phyloP scores from a whole-genome alignment of 192 early-diverging fungal genomes.

The Coemansia sp. region DNA sequence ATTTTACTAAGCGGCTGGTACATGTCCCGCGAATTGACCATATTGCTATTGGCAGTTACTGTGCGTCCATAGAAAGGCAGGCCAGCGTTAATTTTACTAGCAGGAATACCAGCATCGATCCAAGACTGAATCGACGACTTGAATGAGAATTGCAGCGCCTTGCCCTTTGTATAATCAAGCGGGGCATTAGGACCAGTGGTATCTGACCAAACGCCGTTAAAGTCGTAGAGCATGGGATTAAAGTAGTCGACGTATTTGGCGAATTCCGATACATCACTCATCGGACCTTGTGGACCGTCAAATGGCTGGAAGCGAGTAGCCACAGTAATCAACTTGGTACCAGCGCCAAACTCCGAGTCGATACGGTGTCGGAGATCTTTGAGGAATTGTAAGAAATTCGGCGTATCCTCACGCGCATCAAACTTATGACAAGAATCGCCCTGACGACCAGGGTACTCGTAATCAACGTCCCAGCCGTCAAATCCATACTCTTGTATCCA shows the following conservation, averaged over 20 bases:
- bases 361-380: conserved; percentile 60
- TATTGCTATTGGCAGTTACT: conserved; percentile 38
- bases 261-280: conserved; percentile 63
- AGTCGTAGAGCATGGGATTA: conserved; percentile 74
- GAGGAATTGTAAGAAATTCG: conserved; percentile 65
- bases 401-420: conserved; percentile 58
- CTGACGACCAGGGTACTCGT: conserved; percentile 68
- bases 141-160: conserved; percentile 48
- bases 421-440: conserved; percentile 53
- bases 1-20: conserved; percentile 38
- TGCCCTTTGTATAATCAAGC: conserved; percentile 37
- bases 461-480: conserved; percentile 80
- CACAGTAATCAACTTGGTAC: conserved; percentile 62
- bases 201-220: conserved; percentile 63
- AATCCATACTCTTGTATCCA: conserved; percentile 59
- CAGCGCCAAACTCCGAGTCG: conserved; percentile 41
- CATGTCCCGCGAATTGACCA: conserved; percentile 33
- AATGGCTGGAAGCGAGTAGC: conserved; percentile 68
- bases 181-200: conserved; percentile 69
- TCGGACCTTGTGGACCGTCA: conserved; percentile 54
- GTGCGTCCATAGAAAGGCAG: conserved; percentile 67
- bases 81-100: conserved; percentile 62
- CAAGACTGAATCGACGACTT: conserved; percentile 55
- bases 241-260: conserved; percentile 63
- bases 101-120: conserved; percentile 64